Conservation (phyloP, 495 filamentous ascomycete genomes). For the Tuber umbilicatum region DNA sequence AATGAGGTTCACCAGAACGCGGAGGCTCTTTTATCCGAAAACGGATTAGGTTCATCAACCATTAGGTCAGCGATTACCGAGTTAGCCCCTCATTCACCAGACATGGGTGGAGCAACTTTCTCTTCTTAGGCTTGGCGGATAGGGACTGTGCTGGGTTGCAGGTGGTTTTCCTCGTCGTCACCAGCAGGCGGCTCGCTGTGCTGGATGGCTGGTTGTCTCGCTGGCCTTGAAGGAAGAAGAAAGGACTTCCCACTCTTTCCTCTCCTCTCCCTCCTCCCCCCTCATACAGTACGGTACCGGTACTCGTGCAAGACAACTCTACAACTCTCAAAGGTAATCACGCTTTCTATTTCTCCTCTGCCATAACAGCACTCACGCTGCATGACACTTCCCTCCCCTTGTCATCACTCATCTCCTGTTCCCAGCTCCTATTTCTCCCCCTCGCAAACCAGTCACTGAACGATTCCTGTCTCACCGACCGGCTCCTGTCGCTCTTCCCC, state of each 20-base stretch:
- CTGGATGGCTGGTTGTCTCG: neutral
- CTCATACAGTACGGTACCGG: too few relatives aligned
- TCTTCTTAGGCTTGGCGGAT: neutral
- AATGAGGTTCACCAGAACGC: neutral
- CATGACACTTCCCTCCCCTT: neutral
- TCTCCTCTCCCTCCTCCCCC: neutral
- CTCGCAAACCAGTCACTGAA: neutral
- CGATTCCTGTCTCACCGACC: neutral
- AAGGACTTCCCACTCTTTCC: neutral
- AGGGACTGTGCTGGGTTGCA: neutral
- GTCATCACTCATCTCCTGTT: neutral
- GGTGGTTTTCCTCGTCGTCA: neutral
- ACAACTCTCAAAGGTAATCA: conserved; percentile 1
- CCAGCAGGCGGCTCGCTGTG: neutral
- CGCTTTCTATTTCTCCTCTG: neutral
- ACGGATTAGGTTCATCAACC: neutral
- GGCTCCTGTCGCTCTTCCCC: neutral
- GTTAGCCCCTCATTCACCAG: neutral
- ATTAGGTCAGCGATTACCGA: neutral
- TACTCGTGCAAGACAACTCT: conserved; percentile 4
- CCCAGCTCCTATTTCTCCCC: neutral
- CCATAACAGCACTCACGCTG: neutral
- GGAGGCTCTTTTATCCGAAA: neutral
- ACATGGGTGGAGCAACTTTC: neutral
- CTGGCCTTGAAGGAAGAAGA: neutral